Percentiles rank a stretch among this genome's conserved stretches.
Conservation (phyloP, 768 basidiomycete genomes). For the Saitozyma sp. region DNA sequence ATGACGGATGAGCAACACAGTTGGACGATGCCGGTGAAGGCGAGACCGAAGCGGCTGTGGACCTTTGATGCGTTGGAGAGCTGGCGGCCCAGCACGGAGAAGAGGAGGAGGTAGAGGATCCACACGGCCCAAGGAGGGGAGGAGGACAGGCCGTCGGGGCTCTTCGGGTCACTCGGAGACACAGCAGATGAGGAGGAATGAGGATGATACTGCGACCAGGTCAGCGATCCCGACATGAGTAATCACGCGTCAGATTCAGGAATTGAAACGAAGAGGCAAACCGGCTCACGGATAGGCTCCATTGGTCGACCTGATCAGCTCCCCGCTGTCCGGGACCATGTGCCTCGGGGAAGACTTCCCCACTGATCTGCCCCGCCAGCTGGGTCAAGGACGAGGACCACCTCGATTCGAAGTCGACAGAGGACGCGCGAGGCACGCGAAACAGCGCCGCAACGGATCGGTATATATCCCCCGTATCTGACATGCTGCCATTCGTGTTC, state of each 20-base stretch:
- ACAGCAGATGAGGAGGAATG: no score
- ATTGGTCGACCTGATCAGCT: slow-evolving; percentile 22
- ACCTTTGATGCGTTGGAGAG: slow-evolving; percentile 59
- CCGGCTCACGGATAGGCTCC: slow-evolving; percentile 35
- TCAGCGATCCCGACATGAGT: background rate
- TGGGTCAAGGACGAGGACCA: slow-evolving; percentile 22
- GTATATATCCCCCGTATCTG: slow-evolving; percentile 16
- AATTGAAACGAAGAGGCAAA: background rate
- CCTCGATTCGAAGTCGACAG: slow-evolving; percentile 17
- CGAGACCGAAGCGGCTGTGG: slow-evolving; percentile 85
- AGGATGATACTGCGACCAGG: no score
- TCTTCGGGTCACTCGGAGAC: no score
- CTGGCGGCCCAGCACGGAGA: slow-evolving; percentile 38
- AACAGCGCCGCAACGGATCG: slow-evolving; percentile 27
- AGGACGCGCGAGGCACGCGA: slow-evolving; percentile 13
- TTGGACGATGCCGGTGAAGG: slow-evolving; percentile 90
- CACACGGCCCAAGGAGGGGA: slow-evolving; percentile 15
- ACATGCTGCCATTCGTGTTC: background rate
- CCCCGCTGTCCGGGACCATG: slow-evolving; percentile 5
- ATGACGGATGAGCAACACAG: slow-evolving; percentile 90
- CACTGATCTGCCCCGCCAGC: slow-evolving; percentile 8
- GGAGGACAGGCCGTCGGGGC: background rate
- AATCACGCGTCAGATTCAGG: background rate
- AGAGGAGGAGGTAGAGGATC: slow-evolving; percentile 38
- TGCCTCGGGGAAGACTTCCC: slow-evolving; percentile 36